Evolutionary conservation across 257 asterid species (phyloP).

Genomic region (Fraxinus quadrangulata): DNA sequence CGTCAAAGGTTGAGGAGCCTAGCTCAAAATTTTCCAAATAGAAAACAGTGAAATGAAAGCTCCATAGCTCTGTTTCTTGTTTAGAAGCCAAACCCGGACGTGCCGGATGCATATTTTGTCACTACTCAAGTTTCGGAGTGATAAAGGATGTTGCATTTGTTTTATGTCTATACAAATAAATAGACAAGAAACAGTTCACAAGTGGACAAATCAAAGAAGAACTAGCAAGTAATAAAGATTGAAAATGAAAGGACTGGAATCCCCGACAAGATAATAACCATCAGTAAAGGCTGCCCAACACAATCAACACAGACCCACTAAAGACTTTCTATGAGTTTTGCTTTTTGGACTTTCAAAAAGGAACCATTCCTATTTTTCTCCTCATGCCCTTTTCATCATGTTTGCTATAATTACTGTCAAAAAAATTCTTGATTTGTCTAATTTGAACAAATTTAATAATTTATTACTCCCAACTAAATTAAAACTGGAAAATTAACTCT

Average conservation of each 20-base stretch:
- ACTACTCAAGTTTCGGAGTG: not conserved
- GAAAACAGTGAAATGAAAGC: constrained; percentile 32
- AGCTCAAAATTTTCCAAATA: too few relatives aligned
- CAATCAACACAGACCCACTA: constrained; percentile 61
- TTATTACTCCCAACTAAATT: too few relatives aligned
- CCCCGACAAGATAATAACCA: constrained; percentile 69
- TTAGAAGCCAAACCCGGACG: constrained; percentile 21
- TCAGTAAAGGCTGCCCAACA: constrained; percentile 51
- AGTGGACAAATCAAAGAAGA: constrained; percentile 44
- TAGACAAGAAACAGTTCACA: constrained; percentile 28
- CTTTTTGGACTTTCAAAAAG: constrained; percentile 33
- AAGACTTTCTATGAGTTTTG: constrained; percentile 31
- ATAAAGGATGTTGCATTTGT: constrained; percentile 17
- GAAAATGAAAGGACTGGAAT: constrained; percentile 55
- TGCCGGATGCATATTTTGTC: constrained; percentile 27
- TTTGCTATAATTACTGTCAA: constrained; percentile 26
- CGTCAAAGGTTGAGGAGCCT: too few relatives aligned
- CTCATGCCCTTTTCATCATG: constrained; percentile 29
- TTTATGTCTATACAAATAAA: constrained; percentile 36
- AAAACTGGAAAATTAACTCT: constrained; percentile 25
- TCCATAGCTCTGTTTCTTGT: constrained; percentile 18
- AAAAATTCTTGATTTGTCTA: constrained; percentile 4
- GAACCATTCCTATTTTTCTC: constrained; percentile 19
- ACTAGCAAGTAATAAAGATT: constrained; percentile 52
- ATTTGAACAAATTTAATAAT: not conserved